Conservation (phyloP, 1,284 basidiomycete species). For the Sanghuangporus baumii region DNA sequence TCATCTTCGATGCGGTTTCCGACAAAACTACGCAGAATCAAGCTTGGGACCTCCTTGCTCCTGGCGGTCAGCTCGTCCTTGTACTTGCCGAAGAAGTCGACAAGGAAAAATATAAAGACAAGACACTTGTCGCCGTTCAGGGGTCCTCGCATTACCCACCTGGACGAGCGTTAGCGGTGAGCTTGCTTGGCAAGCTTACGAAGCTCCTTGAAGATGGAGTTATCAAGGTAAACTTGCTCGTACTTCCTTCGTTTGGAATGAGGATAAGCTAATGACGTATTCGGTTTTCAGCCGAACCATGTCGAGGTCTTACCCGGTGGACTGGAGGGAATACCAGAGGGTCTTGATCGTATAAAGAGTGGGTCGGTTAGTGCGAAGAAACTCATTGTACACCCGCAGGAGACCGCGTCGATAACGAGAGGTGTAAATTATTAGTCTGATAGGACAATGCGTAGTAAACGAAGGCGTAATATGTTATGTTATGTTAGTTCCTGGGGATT, state of each 20-base stretch:
- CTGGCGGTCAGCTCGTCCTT: conserved; percentile 18
- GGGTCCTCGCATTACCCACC: neutral
- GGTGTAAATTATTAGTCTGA: neutral
- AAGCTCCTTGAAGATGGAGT: conserved; percentile 4
- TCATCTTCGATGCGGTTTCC: conserved; percentile 35
- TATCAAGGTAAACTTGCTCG: conserved; percentile 4
- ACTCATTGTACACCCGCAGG: conserved; percentile 42
- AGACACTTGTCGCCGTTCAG: conserved; percentile 2
- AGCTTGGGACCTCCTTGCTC: conserved; percentile 20
- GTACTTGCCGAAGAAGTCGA: neutral
- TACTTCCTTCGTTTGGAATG: neutral
- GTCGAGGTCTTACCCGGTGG: conserved; percentile 42
- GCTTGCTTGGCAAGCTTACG: conserved; percentile 11
- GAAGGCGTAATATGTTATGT: neutral
- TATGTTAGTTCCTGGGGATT: neutral
- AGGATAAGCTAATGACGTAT: neutral
- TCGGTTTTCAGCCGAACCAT: conserved; percentile 30
- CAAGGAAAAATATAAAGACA: conserved; percentile 2
- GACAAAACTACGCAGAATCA: conserved; percentile 13
- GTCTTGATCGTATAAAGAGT: conserved; percentile 35
- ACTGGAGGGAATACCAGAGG: conserved; percentile 37
- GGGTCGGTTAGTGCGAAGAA: conserved; percentile 44
- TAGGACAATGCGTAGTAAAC: neutral
- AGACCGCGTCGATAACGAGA: conserved; percentile 27
- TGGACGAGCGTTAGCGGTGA: conserved; percentile 4